These are phyloP conservation scores for Cadophora sp. DNA, from an alignment of 2,329 filamentous ascomycete genomes.

Conservation along the genomic window DNA sequence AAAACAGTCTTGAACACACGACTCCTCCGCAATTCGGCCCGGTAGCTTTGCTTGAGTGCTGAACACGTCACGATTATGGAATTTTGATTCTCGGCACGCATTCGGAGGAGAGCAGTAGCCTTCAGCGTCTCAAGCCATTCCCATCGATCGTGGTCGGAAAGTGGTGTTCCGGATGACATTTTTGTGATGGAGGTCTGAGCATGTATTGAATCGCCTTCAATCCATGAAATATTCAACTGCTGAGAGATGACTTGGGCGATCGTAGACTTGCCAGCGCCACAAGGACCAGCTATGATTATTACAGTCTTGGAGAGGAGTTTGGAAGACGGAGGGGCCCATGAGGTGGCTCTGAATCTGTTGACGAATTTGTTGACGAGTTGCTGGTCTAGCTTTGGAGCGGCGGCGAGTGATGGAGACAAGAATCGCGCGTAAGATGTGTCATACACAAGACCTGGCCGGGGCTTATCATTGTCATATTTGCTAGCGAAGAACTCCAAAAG, in stretches of 20 bases:
- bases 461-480: constrained; percentile 57
- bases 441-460: constrained; percentile 21
- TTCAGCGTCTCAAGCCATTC: constrained; percentile 44
- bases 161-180: constrained; percentile 28
- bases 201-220: constrained; percentile 52
- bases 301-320: constrained; percentile 44
- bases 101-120: constrained; percentile 34
- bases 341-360: constrained; percentile 21
- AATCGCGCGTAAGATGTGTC: constrained; percentile 25
- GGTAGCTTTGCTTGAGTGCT: constrained; percentile 46
- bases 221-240: constrained; percentile 43
- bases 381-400: constrained; percentile 24
- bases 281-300: constrained; percentile 46
- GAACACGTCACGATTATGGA: constrained; percentile 49
- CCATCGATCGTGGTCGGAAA: constrained; percentile 45
- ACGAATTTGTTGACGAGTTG: constrained; percentile 31
- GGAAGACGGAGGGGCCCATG: constrained; percentile 14
- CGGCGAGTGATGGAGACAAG: constrained; percentile 28
- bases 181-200: constrained; percentile 42
- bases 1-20: constrained; percentile 41
- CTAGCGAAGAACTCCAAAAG: constrained; percentile 56
- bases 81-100: constrained; percentile 40
- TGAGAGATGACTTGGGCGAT: constrained; percentile 44
- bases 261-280: constrained; percentile 51
- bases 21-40: constrained; percentile 43